Evolutionary conservation across 345 rosid species (phyloP).

Genomic region (Arabidopsis suecica): DNA sequence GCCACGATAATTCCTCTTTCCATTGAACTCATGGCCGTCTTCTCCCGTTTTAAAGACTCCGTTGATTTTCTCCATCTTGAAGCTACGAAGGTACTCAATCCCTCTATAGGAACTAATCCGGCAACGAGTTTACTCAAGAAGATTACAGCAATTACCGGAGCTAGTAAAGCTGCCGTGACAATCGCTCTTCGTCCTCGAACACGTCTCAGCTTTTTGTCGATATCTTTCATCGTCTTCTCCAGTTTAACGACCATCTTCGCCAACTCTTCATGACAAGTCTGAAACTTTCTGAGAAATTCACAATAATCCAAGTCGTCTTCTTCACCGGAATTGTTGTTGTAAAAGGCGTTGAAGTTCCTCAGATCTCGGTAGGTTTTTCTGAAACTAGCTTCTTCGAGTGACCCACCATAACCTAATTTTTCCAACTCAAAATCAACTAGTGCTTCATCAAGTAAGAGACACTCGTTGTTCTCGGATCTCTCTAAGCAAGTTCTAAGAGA

Average conservation of each 20-base stretch:
- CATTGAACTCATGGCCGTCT: conserved; percentile 27
- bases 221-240: conserved; percentile 17
- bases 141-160: neutral
- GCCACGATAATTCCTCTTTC: conserved; percentile 26
- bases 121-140: neutral
- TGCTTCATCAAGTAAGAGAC: conserved; percentile 2
- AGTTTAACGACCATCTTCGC: conserved; percentile 15
- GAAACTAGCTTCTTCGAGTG: conserved; percentile 26
- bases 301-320: neutral
- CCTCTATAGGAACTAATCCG: neutral
- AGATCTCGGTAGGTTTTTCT: conserved; percentile 1
- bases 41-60: conserved; percentile 20
- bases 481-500: conserved; percentile 27
- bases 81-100: neutral
- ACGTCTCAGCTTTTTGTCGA: conserved; percentile 24
- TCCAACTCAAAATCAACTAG: conserved; percentile 13
- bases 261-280: conserved; percentile 10
- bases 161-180: neutral
- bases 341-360: conserved; percentile 2
- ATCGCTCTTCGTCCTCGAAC: conserved; percentile 5
- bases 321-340: neutral
- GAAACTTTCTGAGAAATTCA: neutral
- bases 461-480: conserved; percentile 1
- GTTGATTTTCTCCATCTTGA: conserved; percentile 20
- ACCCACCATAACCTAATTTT: neutral